Conservation (phyloP, 176 grass and related monocot genomes). For the Zea luxurians region DNA sequence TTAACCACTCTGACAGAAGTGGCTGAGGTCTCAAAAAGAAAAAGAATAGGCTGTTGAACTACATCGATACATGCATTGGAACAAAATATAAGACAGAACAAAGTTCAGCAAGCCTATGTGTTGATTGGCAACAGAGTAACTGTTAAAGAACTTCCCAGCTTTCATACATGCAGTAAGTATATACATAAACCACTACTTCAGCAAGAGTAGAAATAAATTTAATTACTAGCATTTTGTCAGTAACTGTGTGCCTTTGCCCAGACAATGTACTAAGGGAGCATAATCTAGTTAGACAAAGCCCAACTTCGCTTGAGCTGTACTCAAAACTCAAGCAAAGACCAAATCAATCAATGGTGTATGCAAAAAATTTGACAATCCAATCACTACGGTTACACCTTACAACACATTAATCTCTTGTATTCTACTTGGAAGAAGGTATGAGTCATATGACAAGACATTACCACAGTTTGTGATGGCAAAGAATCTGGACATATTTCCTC, state of each 20-base stretch:
- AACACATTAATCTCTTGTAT: neutral
- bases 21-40: neutral
- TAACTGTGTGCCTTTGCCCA: neutral
- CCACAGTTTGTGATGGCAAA: constrained; percentile 44
- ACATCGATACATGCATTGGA: neutral
- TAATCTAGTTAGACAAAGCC: neutral
- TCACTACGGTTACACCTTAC: neutral
- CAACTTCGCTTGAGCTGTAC: neutral
- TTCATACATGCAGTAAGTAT: neutral
- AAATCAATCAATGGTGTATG: neutral
- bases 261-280: neutral
- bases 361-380: neutral
- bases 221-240: neutral
- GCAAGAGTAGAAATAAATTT: constrained; percentile 14
- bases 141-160: neutral
- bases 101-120: neutral
- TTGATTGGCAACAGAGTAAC: neutral
- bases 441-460: constrained; percentile 26
- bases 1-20: neutral
- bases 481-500: constrained; percentile 43
- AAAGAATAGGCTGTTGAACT: neutral
- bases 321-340: neutral
- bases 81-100: neutral
- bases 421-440: constrained; percentile 1
- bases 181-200: constrained; percentile 1